Percentiles rank a stretch among this genome's conserved stretches.
phyloP scores from a whole-genome alignment of 2,329 filamentous ascomycete genomes.

The Penicillium sp. region DNA sequence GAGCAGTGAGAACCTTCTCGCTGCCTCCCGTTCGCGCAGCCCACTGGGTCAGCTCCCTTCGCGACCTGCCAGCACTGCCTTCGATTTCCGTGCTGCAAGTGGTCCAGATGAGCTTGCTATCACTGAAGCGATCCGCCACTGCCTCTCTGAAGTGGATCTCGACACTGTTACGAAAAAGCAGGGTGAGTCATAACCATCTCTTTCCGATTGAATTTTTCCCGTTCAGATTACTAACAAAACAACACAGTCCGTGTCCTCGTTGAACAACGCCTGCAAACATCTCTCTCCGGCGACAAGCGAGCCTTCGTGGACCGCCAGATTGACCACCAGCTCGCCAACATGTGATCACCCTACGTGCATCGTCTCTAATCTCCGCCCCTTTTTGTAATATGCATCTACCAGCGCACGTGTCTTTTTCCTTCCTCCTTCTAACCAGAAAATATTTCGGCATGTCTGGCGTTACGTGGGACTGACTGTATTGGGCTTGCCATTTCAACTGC shows the following conservation, averaged over 20 bases:
- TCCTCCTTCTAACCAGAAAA: conserved; percentile 2
- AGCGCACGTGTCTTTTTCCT: conserved; percentile 18
- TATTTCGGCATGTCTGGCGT: conserved; percentile 35
- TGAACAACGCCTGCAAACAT: conserved; percentile 90
- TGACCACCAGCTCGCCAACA: conserved; percentile 89
- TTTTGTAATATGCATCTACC: conserved; percentile 32
- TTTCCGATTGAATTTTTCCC: not conserved
- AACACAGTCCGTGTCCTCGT: conserved; percentile 75
- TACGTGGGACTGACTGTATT: conserved; percentile 15
- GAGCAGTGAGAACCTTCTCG: conserved; percentile 53
- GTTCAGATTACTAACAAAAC: conserved; percentile 14
- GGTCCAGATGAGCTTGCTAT: conserved; percentile 83
- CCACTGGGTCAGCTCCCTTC: conserved; percentile 57
- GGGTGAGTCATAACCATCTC: conserved; percentile 49
- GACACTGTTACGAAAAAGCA: conserved; percentile 99
- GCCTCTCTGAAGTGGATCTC: conserved; percentile 85
- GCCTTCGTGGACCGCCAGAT: conserved; percentile 92
- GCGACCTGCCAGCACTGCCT: conserved; percentile 59
- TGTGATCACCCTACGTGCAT: conserved; percentile 61
- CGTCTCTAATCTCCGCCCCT: conserved; percentile 11
- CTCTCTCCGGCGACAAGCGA: conserved; percentile 82
- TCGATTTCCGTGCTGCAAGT: conserved; percentile 62
- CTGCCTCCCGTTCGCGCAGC: conserved; percentile 50
- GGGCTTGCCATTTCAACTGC: conserved; percentile 13
- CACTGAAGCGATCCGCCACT: conserved; percentile 80